Evolutionary conservation across 495 filamentous ascomycete genomes (phyloP).

Genomic region (Cercophora samala): DNA sequence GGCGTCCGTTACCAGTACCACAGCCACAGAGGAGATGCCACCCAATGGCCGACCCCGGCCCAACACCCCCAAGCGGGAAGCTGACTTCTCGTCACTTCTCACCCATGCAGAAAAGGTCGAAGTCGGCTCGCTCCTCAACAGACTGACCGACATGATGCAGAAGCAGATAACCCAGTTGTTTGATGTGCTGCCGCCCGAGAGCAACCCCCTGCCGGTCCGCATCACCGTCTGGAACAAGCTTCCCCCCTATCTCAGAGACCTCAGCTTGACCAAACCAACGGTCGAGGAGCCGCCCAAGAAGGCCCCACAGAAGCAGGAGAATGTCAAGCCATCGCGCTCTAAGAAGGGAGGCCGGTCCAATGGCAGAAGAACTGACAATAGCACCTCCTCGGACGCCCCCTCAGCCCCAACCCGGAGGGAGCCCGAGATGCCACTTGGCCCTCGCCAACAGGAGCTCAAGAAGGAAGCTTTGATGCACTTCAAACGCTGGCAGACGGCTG

Average conservation of each 20-base stretch:
- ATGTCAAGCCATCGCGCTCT: slow-evolving; percentile 23
- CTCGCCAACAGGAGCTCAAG: slow-evolving; percentile 43
- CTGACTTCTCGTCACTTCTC: slow-evolving; percentile 35
- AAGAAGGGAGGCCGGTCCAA: slow-evolving; percentile 16
- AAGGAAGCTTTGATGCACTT: slow-evolving; percentile 43
- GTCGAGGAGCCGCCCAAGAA: slow-evolving; percentile 4
- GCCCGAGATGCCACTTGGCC: slow-evolving; percentile 20
- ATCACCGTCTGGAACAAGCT: slow-evolving; percentile 31
- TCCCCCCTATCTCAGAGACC: slow-evolving; percentile 32
- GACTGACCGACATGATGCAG: slow-evolving; percentile 49
- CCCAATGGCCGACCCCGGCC: slow-evolving; percentile 22
- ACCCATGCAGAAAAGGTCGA: slow-evolving; percentile 30
- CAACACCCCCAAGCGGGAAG: slow-evolving; percentile 30
- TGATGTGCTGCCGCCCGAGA: slow-evolving; percentile 33
- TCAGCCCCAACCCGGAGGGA: slow-evolving; percentile 20
- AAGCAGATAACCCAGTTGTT: slow-evolving; percentile 46
- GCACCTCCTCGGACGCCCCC: slow-evolving; percentile 1
- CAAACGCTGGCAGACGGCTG: slow-evolving; percentile 42
- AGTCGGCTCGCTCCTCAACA: slow-evolving; percentile 37
- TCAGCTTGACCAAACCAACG: slow-evolving; percentile 28
- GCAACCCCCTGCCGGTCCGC: slow-evolving; percentile 24
- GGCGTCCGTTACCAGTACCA: slow-evolving; percentile 8
- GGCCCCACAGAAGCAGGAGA: slow-evolving; percentile 24
- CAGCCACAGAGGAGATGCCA: slow-evolving; percentile 27
- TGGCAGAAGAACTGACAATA: slow-evolving; percentile 2